A percentile compares a stretch with the other conserved stretches of the same genome.
phyloP scores from a whole-genome alignment of 225 moss, liverwort and hornwort genomes.

The Ulota crispa region DNA sequence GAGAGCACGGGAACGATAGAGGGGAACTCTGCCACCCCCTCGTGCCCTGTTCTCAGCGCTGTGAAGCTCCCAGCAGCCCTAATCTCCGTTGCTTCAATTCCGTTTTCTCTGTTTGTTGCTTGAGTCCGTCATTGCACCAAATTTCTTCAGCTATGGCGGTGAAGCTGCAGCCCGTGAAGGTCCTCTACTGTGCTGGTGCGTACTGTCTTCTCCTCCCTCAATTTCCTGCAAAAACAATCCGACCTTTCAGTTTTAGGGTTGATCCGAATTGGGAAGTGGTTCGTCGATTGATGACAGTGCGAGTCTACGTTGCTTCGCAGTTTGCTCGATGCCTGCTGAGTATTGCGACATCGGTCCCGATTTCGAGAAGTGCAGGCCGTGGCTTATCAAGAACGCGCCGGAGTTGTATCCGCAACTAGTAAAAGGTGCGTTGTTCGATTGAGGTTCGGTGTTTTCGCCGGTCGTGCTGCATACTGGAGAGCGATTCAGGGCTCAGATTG shows the following conservation, averaged over 20 bases:
- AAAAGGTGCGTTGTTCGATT: background rate
- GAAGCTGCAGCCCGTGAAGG: constrained; percentile 59
- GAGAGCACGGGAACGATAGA: background rate
- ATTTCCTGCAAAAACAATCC: background rate
- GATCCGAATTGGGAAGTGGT: background rate
- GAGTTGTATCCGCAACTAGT: constrained; percentile 59
- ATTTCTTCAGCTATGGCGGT: constrained; percentile 43
- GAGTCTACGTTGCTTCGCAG: constrained; percentile 34
- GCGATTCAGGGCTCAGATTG: background rate
- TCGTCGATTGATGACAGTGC: background rate
- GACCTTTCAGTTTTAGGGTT: background rate
- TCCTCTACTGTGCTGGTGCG: constrained; percentile 67
- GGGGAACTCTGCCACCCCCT: background rate
- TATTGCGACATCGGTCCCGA: constrained; percentile 90
- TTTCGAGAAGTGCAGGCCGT: constrained; percentile 93
- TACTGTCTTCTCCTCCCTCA: background rate
- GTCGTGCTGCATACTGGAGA: background rate
- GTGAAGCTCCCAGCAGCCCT: background rate
- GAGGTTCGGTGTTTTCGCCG: background rate
- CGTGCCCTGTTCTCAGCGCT: background rate
- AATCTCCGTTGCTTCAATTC: background rate
- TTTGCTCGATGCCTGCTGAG: constrained; percentile 88
- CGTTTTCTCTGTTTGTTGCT: background rate
- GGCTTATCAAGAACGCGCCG: constrained; percentile 81
- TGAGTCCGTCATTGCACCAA: background rate